These are phyloP conservation scores for Fomitopsis betulina DNA, from an alignment of 1,284 basidiomycete genomes.

Conservation along the genomic window DNA sequence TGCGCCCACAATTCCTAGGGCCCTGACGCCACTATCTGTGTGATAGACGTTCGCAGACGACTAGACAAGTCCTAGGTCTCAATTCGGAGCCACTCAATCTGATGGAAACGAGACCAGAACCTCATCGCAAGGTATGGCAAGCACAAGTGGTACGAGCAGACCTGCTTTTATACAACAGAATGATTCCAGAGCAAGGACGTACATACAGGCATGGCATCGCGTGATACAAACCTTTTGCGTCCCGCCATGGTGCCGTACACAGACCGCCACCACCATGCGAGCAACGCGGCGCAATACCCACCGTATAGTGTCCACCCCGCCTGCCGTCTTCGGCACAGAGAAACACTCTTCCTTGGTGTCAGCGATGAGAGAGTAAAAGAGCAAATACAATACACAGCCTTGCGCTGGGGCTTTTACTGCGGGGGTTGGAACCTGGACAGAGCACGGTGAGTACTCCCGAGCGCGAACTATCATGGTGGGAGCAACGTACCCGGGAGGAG, in stretches of 20 bases:
- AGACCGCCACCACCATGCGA: conserved; percentile 1
- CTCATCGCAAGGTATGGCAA: background rate
- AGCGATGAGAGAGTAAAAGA: conserved; percentile 16
- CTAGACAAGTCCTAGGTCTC: background rate
- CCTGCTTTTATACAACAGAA: background rate
- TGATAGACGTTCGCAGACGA: background rate
- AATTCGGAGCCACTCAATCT: background rate
- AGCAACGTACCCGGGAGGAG: conserved; percentile 71
- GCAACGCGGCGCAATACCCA: background rate
- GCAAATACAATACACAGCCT: conserved; percentile 25
- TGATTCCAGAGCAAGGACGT: background rate
- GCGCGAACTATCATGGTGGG: background rate
- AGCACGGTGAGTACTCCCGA: background rate
- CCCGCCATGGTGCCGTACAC: background rate
- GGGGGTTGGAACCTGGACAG: conserved; percentile 53
- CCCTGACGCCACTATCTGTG: background rate
- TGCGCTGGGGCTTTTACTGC: conserved; percentile 20
- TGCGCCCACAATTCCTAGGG: background rate
- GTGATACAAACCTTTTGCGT: background rate
- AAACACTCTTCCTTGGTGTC: conserved; percentile 6
- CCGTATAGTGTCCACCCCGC: background rate
- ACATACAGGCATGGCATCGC: background rate
- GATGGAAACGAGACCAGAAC: background rate
- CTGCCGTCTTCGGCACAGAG: background rate
- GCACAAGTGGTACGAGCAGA: background rate